Evolutionary conservation across 192 early-diverging fungal genomes (phyloP).

Genomic region (Glomus cerebriforme): DNA sequence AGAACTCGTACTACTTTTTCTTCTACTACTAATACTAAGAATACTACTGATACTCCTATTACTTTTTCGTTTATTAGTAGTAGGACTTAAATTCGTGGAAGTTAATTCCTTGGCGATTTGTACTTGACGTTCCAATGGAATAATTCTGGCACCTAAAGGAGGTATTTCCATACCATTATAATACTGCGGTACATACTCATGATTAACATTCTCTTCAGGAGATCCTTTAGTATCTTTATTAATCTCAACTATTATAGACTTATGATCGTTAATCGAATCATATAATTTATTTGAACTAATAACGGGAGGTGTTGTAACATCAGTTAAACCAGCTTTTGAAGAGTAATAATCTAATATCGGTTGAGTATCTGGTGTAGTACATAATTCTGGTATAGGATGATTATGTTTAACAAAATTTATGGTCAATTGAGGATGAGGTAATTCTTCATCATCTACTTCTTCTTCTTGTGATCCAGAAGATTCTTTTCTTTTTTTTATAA

Average conservation of each 20-base stretch:
- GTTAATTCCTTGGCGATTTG: background rate
- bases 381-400: background rate
- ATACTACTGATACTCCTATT: background rate
- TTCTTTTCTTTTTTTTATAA: background rate
- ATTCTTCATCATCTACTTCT: background rate
- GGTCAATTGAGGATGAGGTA: background rate
- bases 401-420: background rate
- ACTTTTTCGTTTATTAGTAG: background rate
- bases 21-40: background rate
- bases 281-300: background rate
- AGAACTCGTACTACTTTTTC: background rate
- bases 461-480: background rate
- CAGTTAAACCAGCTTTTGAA: background rate
- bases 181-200: background rate
- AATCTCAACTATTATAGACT: background rate
- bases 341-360: background rate
- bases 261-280: background rate
- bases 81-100: background rate
- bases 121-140: slow-evolving; percentile 1
- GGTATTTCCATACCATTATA: background rate
- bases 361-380: background rate
- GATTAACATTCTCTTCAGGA: background rate
- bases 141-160: slow-evolving; percentile 9
- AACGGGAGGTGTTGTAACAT: background rate
- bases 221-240: background rate